Percentiles rank a stretch among this genome's conserved stretches.
Conservation (phyloP, 306 rosid species). For the Corylus americana region DNA sequence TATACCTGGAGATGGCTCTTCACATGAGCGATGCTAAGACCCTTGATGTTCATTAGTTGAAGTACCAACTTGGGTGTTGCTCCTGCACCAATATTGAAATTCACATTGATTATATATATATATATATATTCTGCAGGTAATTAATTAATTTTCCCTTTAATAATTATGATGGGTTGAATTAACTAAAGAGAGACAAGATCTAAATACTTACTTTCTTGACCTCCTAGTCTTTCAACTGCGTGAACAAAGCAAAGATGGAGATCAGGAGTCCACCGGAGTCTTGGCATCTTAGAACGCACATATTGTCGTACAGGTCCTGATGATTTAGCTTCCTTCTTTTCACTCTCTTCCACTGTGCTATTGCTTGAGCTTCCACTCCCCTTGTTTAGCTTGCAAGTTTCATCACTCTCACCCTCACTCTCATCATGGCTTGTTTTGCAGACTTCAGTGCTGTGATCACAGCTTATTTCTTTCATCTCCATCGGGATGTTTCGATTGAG, state of each 20-base stretch:
- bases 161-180: background rate
- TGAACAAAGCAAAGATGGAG: conserved; percentile 47
- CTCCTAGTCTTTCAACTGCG: conserved; percentile 49
- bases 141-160: background rate
- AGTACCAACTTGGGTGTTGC: conserved; percentile 58
- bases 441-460: background rate
- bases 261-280: conserved; percentile 55
- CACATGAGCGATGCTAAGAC: conserved; percentile 57
- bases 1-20: conserved; percentile 54
- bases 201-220: conserved; percentile 40
- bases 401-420: background rate
- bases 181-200: background rate
- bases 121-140: too few species aligned
- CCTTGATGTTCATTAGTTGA: conserved; percentile 48
- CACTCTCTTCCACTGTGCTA: conserved; percentile 39
- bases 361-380: conserved; percentile 35
- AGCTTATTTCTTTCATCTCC: conserved; percentile 16
- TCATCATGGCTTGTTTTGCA: conserved; percentile 23
- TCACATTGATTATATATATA: background rate
- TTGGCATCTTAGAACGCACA: conserved; percentile 45
- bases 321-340: conserved; percentile 30
- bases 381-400: conserved; percentile 7
- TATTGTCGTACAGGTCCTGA: conserved; percentile 47
- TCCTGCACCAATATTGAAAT: conserved; percentile 33
- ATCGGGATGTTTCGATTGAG: background rate